These are phyloP conservation scores for Musa troglodytarum DNA, from an alignment of 176 grass and related monocot species.

Conservation along the genomic window DNA sequence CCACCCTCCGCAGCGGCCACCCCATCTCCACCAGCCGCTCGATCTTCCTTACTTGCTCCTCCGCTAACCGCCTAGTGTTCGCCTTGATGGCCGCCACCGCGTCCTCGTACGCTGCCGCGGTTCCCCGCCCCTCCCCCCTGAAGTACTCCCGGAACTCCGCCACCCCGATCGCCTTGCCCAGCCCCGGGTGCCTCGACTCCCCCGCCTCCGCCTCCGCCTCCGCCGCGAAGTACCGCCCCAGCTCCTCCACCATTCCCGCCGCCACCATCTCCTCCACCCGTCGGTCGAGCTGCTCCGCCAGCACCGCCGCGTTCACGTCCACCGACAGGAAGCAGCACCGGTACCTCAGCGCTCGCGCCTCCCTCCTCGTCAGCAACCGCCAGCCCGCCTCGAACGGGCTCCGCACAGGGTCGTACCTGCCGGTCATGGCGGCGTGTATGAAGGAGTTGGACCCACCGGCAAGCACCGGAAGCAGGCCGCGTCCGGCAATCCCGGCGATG, in stretches of 20 bases:
- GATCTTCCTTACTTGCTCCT: slow-evolving; percentile 53
- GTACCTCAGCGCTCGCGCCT: not conserved
- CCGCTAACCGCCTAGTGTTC: slow-evolving; percentile 47
- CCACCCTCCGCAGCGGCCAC: slow-evolving; percentile 44
- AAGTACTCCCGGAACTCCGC: slow-evolving; percentile 48
- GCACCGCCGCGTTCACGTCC: slow-evolving; percentile 35
- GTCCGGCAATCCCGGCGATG: slow-evolving; percentile 10
- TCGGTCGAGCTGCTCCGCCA: slow-evolving; percentile 46
- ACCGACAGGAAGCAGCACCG: slow-evolving; percentile 68
- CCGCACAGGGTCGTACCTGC: not conserved
- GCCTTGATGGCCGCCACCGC: slow-evolving; percentile 54
- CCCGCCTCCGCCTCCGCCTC: slow-evolving; percentile 4
- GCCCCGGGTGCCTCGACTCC: slow-evolving; percentile 29
- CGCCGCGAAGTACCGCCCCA: slow-evolving; percentile 36
- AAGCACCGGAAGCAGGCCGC: slow-evolving; percentile 34
- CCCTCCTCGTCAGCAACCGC: not conserved
- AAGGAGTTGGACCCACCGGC: slow-evolving; percentile 70
- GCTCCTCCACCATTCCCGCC: slow-evolving; percentile 63
- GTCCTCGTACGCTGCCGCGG: not conserved
- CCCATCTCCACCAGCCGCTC: slow-evolving; percentile 39
- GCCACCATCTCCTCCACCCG: slow-evolving; percentile 67
- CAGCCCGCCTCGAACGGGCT: slow-evolving; percentile 26
- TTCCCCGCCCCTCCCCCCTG: not conserved
- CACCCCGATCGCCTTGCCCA: slow-evolving; percentile 70
- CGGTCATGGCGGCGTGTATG: slow-evolving; percentile 59